Evolutionary conservation across 495 filamentous ascomycete genomes (phyloP), one percentile per base, ranked within the genome.

Genomic region (Neurospora cerealis): DNA sequence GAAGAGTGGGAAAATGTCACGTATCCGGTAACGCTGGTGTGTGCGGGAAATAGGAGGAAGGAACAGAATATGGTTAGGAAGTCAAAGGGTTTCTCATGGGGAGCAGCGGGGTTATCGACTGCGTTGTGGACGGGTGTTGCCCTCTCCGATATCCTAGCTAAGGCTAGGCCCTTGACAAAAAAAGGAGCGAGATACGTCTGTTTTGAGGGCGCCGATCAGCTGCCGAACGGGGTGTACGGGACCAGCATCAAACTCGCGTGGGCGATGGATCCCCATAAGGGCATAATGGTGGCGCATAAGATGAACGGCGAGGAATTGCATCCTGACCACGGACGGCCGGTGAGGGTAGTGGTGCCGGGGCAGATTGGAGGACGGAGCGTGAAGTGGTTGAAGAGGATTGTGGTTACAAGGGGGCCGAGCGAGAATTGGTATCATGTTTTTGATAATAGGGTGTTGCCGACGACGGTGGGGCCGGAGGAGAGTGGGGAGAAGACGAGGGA

Each of bases 401-500:
- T 95, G 39, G 77, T 98, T 69, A 96, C 94, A 0, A 87, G 89
- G 7, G 81, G 82, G 5, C 95, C 95, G 0, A 97, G 93, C 78
- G 92, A 95, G 70, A 97, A 97, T 76, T 97, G 95, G 94, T 98
- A 98, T 76, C 95, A 98, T 80, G 93, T 96, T 72, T 93, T 96
- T 78, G 95, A 98, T 78, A 98, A 98, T 76, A 85, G 95, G 66
- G 95, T 98, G 10, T 81, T 98, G 69, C 95, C 95, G 19, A 97
- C 93, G 0, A 95, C 91, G 89, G 88, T 98, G 17, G 90, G 88
- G 13, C 94, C 95, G 1, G 95, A 97, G 74, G 91, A 92, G 82
- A 88, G 93, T 48, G 91, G 91, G 3, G 86, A 88, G 66, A 85
- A 92, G 83, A 88, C 93, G 46, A 90, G 91, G 2, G 86, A 88